Evolutionary conservation across 2,329 filamentous ascomycete species (phyloP).

Genomic region (Phoma sp.): DNA sequence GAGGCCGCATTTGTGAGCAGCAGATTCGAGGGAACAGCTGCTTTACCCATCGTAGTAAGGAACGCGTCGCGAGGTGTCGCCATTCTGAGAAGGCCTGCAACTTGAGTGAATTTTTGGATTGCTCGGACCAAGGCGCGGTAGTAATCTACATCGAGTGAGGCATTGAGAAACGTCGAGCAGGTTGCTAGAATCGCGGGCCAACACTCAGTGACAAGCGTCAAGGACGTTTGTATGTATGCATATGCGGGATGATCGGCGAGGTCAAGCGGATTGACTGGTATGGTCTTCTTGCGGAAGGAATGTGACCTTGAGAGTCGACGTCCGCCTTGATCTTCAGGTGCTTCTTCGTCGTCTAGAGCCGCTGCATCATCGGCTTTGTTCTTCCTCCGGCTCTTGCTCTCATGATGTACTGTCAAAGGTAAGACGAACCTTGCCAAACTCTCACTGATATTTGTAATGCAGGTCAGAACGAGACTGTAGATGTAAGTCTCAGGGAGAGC

Average conservation of each 20-base stretch:
- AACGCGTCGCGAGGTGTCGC: conserved; percentile 91
- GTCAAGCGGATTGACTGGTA: conserved; percentile 83
- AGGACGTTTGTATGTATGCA: conserved; percentile 76
- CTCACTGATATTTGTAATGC: conserved; percentile 89
- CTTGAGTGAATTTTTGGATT: conserved; percentile 94
- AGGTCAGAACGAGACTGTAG: conserved; percentile 86
- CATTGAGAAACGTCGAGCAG: conserved; percentile 93
- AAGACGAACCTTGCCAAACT: conserved; percentile 92
- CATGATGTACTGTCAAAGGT: conserved; percentile 84
- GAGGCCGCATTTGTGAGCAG: conserved; percentile 51
- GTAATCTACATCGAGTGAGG: conserved; percentile 89
- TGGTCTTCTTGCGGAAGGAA: conserved; percentile 76
- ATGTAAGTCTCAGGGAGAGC: conserved; percentile 89
- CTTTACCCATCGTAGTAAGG: conserved; percentile 90
- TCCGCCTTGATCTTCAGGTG: conserved; percentile 33
- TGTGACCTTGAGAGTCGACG: conserved; percentile 64
- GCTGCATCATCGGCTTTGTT: conserved; percentile 50
- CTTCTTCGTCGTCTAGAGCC: conserved; percentile 27
- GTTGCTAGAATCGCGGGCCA: conserved; percentile 96
- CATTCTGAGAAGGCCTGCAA: conserved; percentile 85
- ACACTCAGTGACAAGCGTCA: conserved; percentile 84
- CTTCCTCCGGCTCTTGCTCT: conserved; percentile 58
- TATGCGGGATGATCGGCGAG: conserved; percentile 76
- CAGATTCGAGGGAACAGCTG: conserved; percentile 84
- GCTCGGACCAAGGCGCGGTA: conserved; percentile 91